Percentiles rank a stretch among this genome's conserved stretches.
phyloP scores from a whole-genome alignment of 306 rosid genomes.

The Castanospermum australe region DNA sequence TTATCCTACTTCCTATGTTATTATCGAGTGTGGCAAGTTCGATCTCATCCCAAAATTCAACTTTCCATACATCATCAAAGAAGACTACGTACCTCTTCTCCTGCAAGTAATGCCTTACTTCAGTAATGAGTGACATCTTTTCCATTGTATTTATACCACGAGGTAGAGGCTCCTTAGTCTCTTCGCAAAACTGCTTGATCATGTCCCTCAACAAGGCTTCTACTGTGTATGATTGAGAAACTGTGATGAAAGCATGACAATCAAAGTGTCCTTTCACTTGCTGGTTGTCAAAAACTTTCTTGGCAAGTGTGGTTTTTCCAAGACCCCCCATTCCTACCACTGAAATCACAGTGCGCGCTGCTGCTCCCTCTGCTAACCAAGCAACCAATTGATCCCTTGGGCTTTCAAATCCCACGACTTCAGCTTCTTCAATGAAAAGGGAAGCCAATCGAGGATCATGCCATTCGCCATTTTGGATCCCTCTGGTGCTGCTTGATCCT shows the following conservation, averaged over 20 bases:
- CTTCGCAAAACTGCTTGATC: not conserved
- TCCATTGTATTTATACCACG: not conserved
- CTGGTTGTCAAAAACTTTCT: not conserved
- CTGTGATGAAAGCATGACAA: not conserved
- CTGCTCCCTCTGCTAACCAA: too few species aligned
- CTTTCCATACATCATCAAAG: not conserved
- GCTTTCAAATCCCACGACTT: too few species aligned
- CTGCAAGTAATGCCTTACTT: not conserved
- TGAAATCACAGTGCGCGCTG: too few species aligned
- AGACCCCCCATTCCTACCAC: too few species aligned
- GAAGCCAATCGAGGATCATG: too few species aligned
- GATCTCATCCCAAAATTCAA: not conserved
- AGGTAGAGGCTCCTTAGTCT: not conserved
- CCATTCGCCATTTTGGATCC: not conserved
- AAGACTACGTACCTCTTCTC: not conserved
- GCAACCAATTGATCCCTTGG: too few species aligned
- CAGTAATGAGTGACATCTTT: rapidly evolving
- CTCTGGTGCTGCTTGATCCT: not conserved
- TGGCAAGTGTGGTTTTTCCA: too few species aligned
- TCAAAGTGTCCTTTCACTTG: not conserved
- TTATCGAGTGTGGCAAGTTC: not conserved
- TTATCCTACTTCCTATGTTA: too few species aligned
- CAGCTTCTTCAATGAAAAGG: too few species aligned
- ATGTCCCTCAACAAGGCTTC: not conserved
- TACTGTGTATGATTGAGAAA: too few species aligned